These are phyloP conservation scores for Coemansia sp. DNA, from an alignment of 192 early-diverging fungal species.

Conservation along the genomic window DNA sequence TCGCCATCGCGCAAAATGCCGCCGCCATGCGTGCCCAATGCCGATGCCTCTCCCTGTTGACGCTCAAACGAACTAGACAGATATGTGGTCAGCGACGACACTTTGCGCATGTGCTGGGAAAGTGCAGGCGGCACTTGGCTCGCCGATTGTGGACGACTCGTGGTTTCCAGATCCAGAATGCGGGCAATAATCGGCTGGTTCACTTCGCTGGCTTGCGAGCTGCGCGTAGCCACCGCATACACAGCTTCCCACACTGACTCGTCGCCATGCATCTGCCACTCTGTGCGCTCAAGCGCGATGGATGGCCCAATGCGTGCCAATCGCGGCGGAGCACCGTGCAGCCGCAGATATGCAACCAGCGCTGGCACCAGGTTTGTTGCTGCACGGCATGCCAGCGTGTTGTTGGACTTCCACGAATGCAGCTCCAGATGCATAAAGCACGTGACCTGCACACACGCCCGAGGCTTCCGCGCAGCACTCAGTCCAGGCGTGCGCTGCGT, in stretches of 20 bases:
- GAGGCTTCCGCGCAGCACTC: conserved; percentile 5
- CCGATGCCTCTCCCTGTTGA: conserved; percentile 31
- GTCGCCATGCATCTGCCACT: conserved; percentile 15
- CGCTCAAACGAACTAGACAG: conserved; percentile 40
- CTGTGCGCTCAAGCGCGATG: conserved; percentile 35
- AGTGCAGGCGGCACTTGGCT: not conserved
- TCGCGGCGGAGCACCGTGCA: conserved; percentile 43
- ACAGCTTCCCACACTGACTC: conserved; percentile 3
- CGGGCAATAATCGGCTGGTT: conserved; percentile 12
- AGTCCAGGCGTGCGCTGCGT: not conserved
- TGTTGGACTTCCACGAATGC: conserved; percentile 40
- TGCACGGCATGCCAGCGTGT: conserved; percentile 37
- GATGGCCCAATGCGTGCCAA: conserved; percentile 36
- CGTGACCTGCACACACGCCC: conserved; percentile 43
- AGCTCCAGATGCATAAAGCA: conserved; percentile 51
- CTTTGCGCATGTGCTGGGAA: conserved; percentile 24
- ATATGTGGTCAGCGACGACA: conserved; percentile 36
- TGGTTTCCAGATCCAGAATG: conserved; percentile 13
- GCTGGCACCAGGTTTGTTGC: conserved; percentile 46
- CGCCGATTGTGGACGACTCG: not conserved
- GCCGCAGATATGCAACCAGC: conserved; percentile 43
- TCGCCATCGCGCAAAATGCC: conserved; percentile 53
- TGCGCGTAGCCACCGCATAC: conserved; percentile 4
- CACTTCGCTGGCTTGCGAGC: not conserved
- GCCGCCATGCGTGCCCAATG: conserved; percentile 41